These are phyloP conservation scores for Cicer chorassanicum DNA, from an alignment of 306 rosid species.

Conservation along the genomic window DNA sequence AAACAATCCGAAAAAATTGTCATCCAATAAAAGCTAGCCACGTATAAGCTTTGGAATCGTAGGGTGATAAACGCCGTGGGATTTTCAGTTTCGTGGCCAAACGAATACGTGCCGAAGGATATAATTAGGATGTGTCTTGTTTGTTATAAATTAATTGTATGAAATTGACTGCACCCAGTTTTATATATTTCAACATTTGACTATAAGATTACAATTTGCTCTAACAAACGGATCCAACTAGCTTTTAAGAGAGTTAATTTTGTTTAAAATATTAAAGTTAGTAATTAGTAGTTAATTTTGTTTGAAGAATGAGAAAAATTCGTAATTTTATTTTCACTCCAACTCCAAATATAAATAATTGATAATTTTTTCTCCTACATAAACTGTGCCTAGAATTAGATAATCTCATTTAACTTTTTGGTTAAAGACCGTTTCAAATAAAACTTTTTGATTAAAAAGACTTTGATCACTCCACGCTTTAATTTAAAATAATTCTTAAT, in stretches of 20 bases:
- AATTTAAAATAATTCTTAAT: slow-evolving; percentile 8
- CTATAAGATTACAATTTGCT: slow-evolving; percentile 34
- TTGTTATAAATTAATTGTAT: neutral
- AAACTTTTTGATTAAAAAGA: neutral
- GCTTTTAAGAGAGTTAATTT: neutral
- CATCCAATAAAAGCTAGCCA: slow-evolving; percentile 34
- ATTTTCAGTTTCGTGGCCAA: slow-evolving; percentile 53
- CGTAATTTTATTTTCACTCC: too few species aligned
- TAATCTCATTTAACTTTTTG: slow-evolving; percentile 32
- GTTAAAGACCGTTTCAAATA: neutral
- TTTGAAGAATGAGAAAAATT: too few species aligned
- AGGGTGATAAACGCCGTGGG: neutral
- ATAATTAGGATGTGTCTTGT: slow-evolving; percentile 8
- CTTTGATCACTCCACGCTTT: slow-evolving; percentile 42
- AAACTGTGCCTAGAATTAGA: slow-evolving; percentile 34
- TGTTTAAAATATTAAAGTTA: neutral
- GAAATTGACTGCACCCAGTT: slow-evolving; percentile 43
- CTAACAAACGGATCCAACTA: slow-evolving; percentile 40
- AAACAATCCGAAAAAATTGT: neutral
- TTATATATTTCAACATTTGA: slow-evolving; percentile 28
- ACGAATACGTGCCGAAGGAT: slow-evolving; percentile 57
- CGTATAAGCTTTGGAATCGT: slow-evolving; percentile 24
- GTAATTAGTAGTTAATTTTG: too few species aligned
- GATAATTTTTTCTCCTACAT: neutral
- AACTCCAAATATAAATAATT: too few species aligned